A percentile compares a stretch with the other conserved stretches of the same genome.
These are phyloP conservation scores for Stagonosporopsis vannaccii DNA, from an alignment of 2,329 filamentous ascomycete genomes.

Conservation along the genomic window DNA sequence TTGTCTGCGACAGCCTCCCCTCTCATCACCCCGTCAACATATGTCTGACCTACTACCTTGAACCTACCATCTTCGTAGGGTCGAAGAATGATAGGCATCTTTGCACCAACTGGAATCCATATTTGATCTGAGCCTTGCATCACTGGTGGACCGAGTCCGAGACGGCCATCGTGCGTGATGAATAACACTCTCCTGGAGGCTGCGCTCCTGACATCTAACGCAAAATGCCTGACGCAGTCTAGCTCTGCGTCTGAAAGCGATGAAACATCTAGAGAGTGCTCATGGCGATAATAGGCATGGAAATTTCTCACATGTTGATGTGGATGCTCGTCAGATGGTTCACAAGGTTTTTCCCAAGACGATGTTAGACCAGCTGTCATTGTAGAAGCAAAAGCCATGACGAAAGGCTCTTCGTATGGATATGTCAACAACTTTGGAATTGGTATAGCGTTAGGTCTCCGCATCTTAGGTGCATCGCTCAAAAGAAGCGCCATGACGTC, in stretches of 20 bases:
- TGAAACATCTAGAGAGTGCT: neutral
- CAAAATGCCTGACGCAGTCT: neutral
- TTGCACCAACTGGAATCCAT: constrained; percentile 19
- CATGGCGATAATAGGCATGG: neutral
- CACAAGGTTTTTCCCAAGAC: neutral
- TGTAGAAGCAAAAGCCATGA: neutral
- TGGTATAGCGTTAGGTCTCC: neutral
- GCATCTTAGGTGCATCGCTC: neutral
- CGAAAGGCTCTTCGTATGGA: neutral
- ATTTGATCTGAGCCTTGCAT: constrained; percentile 8
- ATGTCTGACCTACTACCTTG: constrained; percentile 16
- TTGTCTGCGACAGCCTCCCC: constrained; percentile 5
- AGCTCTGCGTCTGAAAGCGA: neutral
- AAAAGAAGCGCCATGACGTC: neutral
- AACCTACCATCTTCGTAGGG: neutral
- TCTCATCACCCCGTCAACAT: constrained; percentile 20
- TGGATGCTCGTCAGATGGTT: neutral
- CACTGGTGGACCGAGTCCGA: constrained; percentile 18
- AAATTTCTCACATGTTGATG: neutral
- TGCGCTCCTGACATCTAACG: neutral
- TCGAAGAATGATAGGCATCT: constrained; percentile 20
- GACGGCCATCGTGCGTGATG: constrained; percentile 11
- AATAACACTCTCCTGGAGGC: neutral
- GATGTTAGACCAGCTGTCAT: constrained; percentile 3
- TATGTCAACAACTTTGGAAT: neutral